Base-by-base conservation (phyloP, 768 basidiomycete genomes). In the Coprinellus aureogranulatus region DNA sequence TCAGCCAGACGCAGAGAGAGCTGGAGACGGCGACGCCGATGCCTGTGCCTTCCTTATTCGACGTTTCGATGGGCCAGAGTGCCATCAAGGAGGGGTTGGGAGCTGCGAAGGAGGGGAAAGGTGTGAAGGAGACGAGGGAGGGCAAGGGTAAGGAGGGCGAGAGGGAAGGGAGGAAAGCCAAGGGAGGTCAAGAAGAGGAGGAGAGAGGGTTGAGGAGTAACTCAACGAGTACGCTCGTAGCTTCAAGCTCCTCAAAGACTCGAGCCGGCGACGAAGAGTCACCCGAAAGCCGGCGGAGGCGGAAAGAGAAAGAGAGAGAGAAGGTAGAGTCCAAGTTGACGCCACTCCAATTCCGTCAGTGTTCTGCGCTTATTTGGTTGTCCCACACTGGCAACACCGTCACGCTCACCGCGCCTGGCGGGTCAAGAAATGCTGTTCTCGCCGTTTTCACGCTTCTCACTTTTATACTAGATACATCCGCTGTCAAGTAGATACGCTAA, bases 321-420 rank as follows among this genome's bases (percentile, higher is more conserved):
- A 66, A 62, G 65, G 59, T 67, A 61, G 60, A 68, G 66, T 66
- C 61, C 50, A 41, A 47, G 34, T 22, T 26, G 22, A 57, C 53
- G 58, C 55, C 62, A 63, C 60, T 63, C 65, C 71, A 68, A 69
- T 67, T 65, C 57, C 55, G 58, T 63, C 58, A 57, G 46, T n/a
- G n/a, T 39, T 56, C 57, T 51, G 55, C 58, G 49, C 54, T 44
- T 55, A 59, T 64, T 66, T 61, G 56, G 53, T 56, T 42, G n/a
- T 25, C 28, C 23, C 26, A 8, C 41, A 44, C 37, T 18, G 18
- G 18, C 37, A 44, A 44, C 41, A 18, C 16, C 8, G 8, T 44
- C 20, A 18, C 37, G 10, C 37, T 9, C 37, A 39, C 18, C 37
- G 9, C 37, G n/a, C n/a, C n/a, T n/a, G n/a, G n/a, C n/a, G 34